phyloP scores from a whole-genome alignment of 257 asterid genomes.

The Agastache rugosa region DNA sequence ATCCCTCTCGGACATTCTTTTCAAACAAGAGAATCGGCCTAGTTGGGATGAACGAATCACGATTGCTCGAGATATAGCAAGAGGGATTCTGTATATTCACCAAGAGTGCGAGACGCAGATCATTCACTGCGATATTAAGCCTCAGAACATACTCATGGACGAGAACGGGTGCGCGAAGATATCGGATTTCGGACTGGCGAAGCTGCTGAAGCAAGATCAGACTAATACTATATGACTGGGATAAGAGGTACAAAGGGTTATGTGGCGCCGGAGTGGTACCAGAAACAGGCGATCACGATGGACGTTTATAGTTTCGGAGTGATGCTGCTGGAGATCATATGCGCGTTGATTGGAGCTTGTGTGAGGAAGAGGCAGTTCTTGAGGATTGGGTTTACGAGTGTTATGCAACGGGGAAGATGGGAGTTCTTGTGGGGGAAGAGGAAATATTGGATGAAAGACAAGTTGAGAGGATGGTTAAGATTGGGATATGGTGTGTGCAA shows the following conservation, averaged over 20 bases:
- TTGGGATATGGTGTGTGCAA: constrained; percentile 68
- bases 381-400: constrained; percentile 53
- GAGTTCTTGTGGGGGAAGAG: constrained; percentile 33
- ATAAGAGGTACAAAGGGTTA: constrained; percentile 61
- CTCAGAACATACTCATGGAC: constrained; percentile 68
- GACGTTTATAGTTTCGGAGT: constrained; percentile 70
- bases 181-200: constrained; percentile 64
- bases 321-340: constrained; percentile 55
- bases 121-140: constrained; percentile 70
- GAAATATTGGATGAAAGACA: constrained; percentile 43
- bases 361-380: constrained; percentile 52
- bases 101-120: constrained; percentile 63
- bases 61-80: constrained; percentile 49
- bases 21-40: constrained; percentile 26
- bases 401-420: constrained; percentile 38
- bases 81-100: constrained; percentile 63
- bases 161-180: constrained; percentile 47
- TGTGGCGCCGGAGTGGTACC: constrained; percentile 66
- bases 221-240: constrained; percentile 49
- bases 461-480: constrained; percentile 51
- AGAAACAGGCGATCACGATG: constrained; percentile 50
- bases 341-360: constrained; percentile 43
- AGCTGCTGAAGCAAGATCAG: constrained; percentile 58
- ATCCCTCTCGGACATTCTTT: constrained; percentile 52
- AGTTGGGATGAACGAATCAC: constrained; percentile 48